phyloP scores from a whole-genome alignment of 495 filamentous ascomycete species.

The Neurospora sp. region DNA sequence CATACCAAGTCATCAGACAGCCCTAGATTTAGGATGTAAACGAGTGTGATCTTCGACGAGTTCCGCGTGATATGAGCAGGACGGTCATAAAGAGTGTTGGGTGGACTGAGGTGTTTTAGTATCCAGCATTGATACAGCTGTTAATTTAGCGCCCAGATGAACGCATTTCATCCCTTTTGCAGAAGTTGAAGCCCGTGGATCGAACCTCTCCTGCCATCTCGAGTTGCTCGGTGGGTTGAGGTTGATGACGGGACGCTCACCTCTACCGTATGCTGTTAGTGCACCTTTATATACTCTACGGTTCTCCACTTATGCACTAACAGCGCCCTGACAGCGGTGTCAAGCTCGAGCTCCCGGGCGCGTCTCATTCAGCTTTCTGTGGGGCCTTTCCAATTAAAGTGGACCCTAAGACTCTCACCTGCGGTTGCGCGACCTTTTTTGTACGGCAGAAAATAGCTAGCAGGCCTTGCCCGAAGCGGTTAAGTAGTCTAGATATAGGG shows the following conservation, averaged over 20 bases:
- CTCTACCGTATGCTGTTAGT: not conserved
- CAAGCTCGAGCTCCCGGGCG: not conserved
- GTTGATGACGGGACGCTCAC: not conserved
- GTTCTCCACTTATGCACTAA: not conserved
- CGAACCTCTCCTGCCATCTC: not conserved
- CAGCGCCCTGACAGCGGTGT: not conserved
- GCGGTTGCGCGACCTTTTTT: no score
- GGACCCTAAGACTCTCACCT: not conserved
- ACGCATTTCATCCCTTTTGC: not conserved
- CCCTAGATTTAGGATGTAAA: not conserved
- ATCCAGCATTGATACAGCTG: not conserved
- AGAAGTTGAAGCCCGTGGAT: not conserved
- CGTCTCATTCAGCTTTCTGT: not conserved
- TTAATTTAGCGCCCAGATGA: not conserved
- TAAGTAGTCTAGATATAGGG: no score
- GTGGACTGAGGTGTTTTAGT: not conserved
- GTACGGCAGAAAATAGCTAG: no score
- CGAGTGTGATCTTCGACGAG: not conserved
- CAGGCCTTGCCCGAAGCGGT: no score
- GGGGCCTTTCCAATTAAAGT: not conserved
- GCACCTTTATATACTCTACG: not conserved
- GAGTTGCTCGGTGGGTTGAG: not conserved
- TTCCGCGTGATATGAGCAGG: not conserved
- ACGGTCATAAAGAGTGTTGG: not conserved
- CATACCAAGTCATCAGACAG: not conserved